Percentiles rank a stretch among this genome's conserved stretches.
phyloP scores from a whole-genome alignment of 495 filamentous ascomycete species.

The Aspergillus mulundensis region DNA sequence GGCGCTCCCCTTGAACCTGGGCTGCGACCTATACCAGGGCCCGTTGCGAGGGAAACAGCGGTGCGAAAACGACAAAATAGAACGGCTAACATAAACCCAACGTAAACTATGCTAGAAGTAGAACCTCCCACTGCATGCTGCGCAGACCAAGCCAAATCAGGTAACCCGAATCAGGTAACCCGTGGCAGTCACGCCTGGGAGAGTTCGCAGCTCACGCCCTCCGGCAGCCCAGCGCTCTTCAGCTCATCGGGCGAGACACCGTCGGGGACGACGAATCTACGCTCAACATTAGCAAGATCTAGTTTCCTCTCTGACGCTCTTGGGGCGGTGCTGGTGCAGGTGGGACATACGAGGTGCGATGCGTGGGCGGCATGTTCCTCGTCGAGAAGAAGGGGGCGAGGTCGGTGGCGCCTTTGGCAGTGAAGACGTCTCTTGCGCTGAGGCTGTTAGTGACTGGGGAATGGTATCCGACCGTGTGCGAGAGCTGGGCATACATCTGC shows the following conservation, averaged over 20 bases:
- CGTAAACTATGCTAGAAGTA: too few relatives aligned
- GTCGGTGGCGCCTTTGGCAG: slow-evolving; percentile 9
- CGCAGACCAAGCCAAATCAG: too few relatives aligned
- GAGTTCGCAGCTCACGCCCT: slow-evolving; percentile 14
- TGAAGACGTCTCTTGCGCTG: slow-evolving; percentile 10
- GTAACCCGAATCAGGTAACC: too few relatives aligned
- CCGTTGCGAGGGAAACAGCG: too few relatives aligned
- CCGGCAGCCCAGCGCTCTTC: slow-evolving; percentile 9
- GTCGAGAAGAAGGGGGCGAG: slow-evolving; percentile 16
- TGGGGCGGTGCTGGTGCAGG: background rate
- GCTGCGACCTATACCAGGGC: too few relatives aligned
- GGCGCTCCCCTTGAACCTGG: too few relatives aligned
- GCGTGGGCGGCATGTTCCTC: slow-evolving; percentile 15
- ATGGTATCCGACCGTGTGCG: too few relatives aligned
- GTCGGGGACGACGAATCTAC: slow-evolving; percentile 9
- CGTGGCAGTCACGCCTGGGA: slow-evolving; percentile 4
- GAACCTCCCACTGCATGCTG: too few relatives aligned
- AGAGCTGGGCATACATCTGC: slow-evolving; percentile 5
- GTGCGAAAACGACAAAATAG: too few relatives aligned
- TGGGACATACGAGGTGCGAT: slow-evolving; percentile 15
- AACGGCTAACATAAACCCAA: too few relatives aligned
- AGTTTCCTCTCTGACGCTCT: too few relatives aligned
- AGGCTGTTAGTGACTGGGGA: too few relatives aligned
- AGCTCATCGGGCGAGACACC: slow-evolving; percentile 12
- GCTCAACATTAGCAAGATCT: background rate